A percentile compares a stretch with the other conserved stretches of the same genome.
These are phyloP conservation scores for Aspergillus funiculosus DNA, from an alignment of 495 filamentous ascomycete genomes.

Conservation along the genomic window DNA sequence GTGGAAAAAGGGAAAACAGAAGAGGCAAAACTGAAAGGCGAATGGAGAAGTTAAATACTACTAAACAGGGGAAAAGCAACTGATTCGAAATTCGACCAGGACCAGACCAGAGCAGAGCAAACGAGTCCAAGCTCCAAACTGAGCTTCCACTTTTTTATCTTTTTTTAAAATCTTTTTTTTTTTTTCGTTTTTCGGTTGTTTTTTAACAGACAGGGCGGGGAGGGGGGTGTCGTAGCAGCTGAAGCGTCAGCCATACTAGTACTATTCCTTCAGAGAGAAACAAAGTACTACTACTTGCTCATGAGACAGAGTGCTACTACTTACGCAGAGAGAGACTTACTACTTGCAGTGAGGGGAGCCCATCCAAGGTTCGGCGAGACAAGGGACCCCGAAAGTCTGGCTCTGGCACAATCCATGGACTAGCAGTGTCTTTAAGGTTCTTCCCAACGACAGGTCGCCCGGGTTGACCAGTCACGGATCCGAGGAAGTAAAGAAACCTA, in stretches of 20 bases:
- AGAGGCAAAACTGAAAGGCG: not conserved
- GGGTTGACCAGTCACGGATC: not conserved
- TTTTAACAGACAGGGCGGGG: no score
- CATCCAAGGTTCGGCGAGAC: constrained; percentile 6
- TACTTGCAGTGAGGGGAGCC: constrained; percentile 4
- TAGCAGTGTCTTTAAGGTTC: not conserved
- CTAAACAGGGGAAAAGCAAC: not conserved
- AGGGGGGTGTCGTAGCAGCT: constrained; percentile 1
- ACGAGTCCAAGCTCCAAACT: no score
- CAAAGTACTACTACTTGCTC: no score
- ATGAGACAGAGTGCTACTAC: no score
- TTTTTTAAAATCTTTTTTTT: no score
- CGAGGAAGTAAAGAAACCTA: not conserved
- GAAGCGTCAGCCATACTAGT: not conserved
- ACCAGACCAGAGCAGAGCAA: no score
- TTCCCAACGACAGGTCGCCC: constrained; percentile 2
- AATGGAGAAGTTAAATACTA: constrained; percentile 1
- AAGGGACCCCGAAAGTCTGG: constrained; percentile 15
- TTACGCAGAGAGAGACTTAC: not conserved
- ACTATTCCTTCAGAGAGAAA: no score
- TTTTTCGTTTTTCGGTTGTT: no score
- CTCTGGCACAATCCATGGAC: constrained; percentile 7
- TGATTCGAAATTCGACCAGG: no score
- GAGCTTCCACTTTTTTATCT: no score
- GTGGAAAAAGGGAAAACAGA: no score